These are phyloP conservation scores for Leucogyrophana mollusca DNA, from an alignment of 768 basidiomycete genomes.

Conservation along the genomic window DNA sequence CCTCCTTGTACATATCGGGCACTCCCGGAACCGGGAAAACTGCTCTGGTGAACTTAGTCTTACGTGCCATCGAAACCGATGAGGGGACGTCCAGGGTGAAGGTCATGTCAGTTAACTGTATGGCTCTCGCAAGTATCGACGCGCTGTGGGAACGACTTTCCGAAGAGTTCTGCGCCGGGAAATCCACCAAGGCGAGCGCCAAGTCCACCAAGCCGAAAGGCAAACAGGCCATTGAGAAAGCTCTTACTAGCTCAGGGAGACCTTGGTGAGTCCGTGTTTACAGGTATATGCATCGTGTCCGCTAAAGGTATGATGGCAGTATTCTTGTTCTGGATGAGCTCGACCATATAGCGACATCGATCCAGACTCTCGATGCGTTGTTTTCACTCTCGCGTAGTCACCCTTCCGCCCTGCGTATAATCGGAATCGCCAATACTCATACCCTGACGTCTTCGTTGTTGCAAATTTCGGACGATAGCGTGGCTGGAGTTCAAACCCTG, in stretches of 20 bases:
- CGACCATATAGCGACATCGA: conserved; percentile 71
- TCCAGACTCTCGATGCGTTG: conserved; percentile 57
- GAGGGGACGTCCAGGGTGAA: conserved; percentile 38
- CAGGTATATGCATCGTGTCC: background rate
- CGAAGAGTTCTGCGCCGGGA: conserved; percentile 46
- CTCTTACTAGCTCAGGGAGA: conserved; percentile 40
- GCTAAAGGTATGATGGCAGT: conserved; percentile 34
- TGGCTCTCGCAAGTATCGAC: conserved; percentile 69
- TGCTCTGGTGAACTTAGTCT: conserved; percentile 70
- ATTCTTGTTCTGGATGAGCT: conserved; percentile 84
- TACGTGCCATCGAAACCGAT: conserved; percentile 39
- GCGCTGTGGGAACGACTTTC: conserved; percentile 68
- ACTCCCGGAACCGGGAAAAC: conserved; percentile 94
- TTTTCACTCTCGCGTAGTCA: conserved; percentile 66
- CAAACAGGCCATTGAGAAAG: conserved; percentile 44
- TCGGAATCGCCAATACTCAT: conserved; percentile 89
- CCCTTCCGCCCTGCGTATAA: conserved; percentile 56
- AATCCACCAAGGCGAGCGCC: conserved; percentile 33
- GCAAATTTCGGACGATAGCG: conserved; percentile 33
- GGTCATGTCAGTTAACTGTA: conserved; percentile 72
- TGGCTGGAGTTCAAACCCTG: conserved; percentile 54
- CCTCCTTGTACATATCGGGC: conserved; percentile 85
- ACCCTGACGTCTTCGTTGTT: conserved; percentile 63
- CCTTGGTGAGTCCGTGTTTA: conserved; percentile 46
- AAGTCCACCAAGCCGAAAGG: conserved; percentile 44